A percentile compares a stretch with the other conserved stretches of the same genome.
phyloP scores from a whole-genome alignment of 352 stramenopile species.

The Blastocystis sp. region DNA sequence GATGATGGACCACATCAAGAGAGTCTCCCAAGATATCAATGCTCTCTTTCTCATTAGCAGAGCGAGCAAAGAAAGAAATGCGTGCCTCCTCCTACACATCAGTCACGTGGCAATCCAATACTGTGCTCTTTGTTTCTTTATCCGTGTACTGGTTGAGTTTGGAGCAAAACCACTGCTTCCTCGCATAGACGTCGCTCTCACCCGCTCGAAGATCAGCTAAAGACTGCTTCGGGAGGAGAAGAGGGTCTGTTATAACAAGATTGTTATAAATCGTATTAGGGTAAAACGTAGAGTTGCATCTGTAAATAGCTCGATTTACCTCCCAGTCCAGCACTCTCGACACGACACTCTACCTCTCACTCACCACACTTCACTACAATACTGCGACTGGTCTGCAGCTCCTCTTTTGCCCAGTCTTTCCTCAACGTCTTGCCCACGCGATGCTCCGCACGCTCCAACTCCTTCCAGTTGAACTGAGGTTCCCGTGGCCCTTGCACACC shows the following conservation, averaged over 20 bases:
- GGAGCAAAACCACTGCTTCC: neutral
- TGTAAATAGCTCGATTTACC: neutral
- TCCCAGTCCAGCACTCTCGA: neutral
- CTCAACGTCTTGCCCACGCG: neutral
- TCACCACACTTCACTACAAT: neutral
- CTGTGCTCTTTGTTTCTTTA: neutral
- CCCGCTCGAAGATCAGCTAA: neutral
- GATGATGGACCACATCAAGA: neutral
- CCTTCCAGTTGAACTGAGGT: neutral
- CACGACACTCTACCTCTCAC: conserved; percentile 1
- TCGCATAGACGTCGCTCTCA: neutral
- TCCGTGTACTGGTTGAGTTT: neutral
- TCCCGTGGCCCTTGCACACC: neutral
- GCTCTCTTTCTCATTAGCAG: neutral
- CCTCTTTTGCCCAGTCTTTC: neutral
- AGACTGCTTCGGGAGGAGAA: neutral
- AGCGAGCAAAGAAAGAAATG: neutral
- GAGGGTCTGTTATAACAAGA: neutral
- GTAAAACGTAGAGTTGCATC: neutral
- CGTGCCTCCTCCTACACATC: neutral
- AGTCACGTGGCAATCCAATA: neutral
- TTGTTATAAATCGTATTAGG: neutral
- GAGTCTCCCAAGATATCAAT: neutral
- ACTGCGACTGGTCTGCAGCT: neutral
- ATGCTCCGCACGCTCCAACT: neutral